phyloP scores from a whole-genome alignment of 179 eudicot genomes.

The Gypsophila paniculata region DNA sequence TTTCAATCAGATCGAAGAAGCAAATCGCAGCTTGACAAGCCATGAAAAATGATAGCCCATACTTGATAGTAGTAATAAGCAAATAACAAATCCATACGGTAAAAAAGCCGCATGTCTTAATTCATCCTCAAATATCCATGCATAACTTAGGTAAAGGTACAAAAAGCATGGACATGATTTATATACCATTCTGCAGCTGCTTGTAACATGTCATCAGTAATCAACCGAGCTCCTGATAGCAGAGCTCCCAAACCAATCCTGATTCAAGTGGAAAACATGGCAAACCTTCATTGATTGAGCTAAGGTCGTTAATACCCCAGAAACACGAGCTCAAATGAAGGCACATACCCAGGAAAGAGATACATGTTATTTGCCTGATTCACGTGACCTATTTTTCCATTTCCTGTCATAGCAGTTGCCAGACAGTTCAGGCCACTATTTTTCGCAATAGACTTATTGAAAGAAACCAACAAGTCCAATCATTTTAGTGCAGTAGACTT shows the following conservation, averaged over 20 bases:
- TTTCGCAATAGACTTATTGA: background rate
- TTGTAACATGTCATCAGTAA: constrained; percentile 91
- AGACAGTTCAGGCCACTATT: background rate
- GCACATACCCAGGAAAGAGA: constrained; percentile 93
- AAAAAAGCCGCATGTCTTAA: background rate
- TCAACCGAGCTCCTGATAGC: constrained; percentile 81
- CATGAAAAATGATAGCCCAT: no score
- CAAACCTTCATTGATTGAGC: background rate
- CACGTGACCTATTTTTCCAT: constrained; percentile 91
- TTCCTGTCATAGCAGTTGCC: constrained; percentile 45
- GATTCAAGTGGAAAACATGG: constrained; percentile 26
- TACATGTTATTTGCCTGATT: constrained; percentile 99
- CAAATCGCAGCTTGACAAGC: background rate
- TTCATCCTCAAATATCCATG: background rate
- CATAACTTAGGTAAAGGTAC: background rate
- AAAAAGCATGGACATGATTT: background rate
- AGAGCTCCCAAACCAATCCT: constrained; percentile 98
- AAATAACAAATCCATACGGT: background rate
- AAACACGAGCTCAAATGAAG: constrained; percentile 10
- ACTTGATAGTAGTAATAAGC: background rate
- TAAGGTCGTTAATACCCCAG: background rate
- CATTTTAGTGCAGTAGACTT: background rate
- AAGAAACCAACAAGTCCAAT: constrained; percentile 8
- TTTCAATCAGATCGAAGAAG: background rate
- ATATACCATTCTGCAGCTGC: constrained; percentile 90